Evolutionary conservation across 2,329 filamentous ascomycete species (phyloP), one percentile per base, ranked within the genome.

Genomic region (Colletotrichum eremochloae): DNA sequence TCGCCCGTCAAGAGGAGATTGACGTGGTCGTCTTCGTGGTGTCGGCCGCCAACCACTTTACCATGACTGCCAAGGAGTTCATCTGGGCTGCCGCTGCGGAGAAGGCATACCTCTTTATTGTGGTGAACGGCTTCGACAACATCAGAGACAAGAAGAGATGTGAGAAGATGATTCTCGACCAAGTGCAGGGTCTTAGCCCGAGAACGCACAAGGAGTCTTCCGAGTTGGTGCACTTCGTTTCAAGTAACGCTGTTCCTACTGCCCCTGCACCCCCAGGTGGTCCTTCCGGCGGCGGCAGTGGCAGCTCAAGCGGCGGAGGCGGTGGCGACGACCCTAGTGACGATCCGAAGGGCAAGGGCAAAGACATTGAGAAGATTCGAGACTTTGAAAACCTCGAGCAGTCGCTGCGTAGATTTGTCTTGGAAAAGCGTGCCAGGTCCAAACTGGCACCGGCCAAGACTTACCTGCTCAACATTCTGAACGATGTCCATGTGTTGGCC

Each of bases 1-100:
- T 99, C 81, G 96, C 96, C 33, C 89, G 96, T 69, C 96, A 99
- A 80, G 96, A 99, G 81, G 96, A 99, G 82, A 99, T 99, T 75
- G 96, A 99, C 77, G 96, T 99, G 0, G 96, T 99, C 1, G 95
- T 99, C 0, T 99, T 99, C 77, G 96, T 99, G 44, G 96, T 99
- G 6, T 98, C 95, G 14, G 96, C 96, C 2, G 95, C 96, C 36
- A 99, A 99, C 76, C 96, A 99, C 82, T 98, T 99, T 80, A 99
- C 96, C 0, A 91, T 97, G 67, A 97, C 96, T 0, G 95, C 96
- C n/a, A 97, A 94, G 82, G 96, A 99, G 78, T 99, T 99, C 79
- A 97, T 99, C 74, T 93, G 94, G 86, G 96, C 96, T 63, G 96
- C 96, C 1, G 96, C 96, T 0, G 91, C 96, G 52, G 96, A 99